A percentile compares a stretch with the other conserved stretches of the same genome.
Evolutionary conservation across 306 rosid genomes (phyloP).

Genomic region (Dicorynia guianensis): DNA sequence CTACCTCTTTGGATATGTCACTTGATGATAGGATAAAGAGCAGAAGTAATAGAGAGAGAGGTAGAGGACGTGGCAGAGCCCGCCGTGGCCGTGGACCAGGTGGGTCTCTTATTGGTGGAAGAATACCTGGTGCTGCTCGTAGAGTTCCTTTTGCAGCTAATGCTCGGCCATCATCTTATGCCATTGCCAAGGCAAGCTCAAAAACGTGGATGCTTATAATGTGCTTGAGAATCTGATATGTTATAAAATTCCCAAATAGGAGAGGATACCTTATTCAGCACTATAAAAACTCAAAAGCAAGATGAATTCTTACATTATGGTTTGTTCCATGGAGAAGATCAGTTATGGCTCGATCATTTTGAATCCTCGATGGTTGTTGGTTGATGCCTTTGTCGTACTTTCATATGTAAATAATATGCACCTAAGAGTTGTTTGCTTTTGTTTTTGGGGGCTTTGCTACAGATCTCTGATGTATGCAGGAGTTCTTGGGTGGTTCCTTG

Average conservation of each 20-base stretch:
- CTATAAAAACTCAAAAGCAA: constrained; percentile 62
- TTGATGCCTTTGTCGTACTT: constrained; percentile 57
- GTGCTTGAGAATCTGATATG: constrained; percentile 77
- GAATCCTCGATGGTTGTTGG: constrained; percentile 54
- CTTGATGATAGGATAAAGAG: constrained; percentile 86
- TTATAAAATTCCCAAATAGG: constrained; percentile 50
- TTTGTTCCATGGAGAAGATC: constrained; percentile 66
- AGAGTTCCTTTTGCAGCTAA: constrained; percentile 75
- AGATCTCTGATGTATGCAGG: constrained; percentile 54
- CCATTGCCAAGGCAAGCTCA: constrained; percentile 99
- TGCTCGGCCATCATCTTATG: constrained; percentile 74
- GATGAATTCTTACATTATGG: constrained; percentile 56
- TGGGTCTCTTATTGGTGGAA: constrained; percentile 58
- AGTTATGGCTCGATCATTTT: constrained; percentile 58
- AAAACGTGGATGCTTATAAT: constrained; percentile 75
- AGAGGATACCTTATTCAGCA: constrained; percentile 51
- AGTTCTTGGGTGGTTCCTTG: constrained; percentile 55
- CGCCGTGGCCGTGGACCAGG: constrained; percentile 78
- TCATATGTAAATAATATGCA: constrained; percentile 62
- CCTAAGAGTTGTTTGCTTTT: constrained; percentile 71
- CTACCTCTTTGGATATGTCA: constrained; percentile 86
- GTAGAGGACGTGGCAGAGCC: constrained; percentile 76
- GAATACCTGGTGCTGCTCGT: constrained; percentile 51
- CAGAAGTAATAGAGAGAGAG: constrained; percentile 65
- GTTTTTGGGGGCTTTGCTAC: constrained; percentile 79